phyloP scores from a whole-genome alignment of 2,329 filamentous ascomycete genomes.

The Talaromyces atroroseus region DNA sequence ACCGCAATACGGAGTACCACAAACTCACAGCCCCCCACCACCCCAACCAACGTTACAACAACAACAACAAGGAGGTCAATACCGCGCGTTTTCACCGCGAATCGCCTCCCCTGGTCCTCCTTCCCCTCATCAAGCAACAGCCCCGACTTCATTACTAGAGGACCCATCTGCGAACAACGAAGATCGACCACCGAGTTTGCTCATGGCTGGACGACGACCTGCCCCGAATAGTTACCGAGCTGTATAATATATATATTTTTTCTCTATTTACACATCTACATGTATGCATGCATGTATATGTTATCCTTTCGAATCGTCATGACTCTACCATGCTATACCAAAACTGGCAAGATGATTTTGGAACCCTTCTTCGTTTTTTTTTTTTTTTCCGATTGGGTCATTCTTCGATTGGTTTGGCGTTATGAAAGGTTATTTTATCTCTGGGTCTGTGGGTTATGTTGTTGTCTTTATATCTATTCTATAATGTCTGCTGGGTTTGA shows the following conservation, averaged over 20 bases:
- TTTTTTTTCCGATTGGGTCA: not conserved
- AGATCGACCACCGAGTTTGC: slow-evolving; percentile 35
- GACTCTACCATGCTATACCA: not conserved
- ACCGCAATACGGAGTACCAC: not conserved
- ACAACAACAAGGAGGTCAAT: not conserved
- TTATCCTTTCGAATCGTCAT: not conserved
- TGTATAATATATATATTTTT: slow-evolving; percentile 24
- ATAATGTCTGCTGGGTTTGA: not conserved
- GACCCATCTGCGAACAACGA: slow-evolving; percentile 3
- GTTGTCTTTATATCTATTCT: not conserved
- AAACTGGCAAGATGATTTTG: not conserved
- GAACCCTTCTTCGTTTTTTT: not conserved
- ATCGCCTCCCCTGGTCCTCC: slow-evolving; percentile 1
- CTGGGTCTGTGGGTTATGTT: not conserved
- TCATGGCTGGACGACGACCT: slow-evolving; percentile 36
- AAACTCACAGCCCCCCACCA: not conserved
- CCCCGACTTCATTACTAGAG: not conserved
- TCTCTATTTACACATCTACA: not conserved
- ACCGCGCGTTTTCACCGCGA: slow-evolving; percentile 3
- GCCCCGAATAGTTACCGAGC: slow-evolving; percentile 30
- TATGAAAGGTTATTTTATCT: not conserved
- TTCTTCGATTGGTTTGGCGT: not conserved
- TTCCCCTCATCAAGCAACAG: slow-evolving; percentile 1
- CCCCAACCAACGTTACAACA: not conserved
- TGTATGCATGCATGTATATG: not conserved